Evolutionary conservation across 306 rosid genomes (phyloP).

Genomic region (Sophora flavescens): DNA sequence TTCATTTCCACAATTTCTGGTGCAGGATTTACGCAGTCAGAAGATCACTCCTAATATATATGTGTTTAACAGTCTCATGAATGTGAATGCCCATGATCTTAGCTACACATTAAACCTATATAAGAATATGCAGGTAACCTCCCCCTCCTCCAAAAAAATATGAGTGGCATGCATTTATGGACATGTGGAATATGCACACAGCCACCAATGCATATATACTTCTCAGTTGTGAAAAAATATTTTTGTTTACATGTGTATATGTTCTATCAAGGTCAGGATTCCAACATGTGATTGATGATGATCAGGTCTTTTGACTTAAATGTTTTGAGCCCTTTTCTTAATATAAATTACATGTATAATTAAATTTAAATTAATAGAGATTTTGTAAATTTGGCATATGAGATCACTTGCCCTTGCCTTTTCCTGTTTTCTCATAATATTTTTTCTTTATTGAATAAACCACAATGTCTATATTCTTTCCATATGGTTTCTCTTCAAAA

Average conservation of each 20-base stretch:
- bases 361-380: not conserved
- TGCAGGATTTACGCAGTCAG: conserved; percentile 85
- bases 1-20: conserved; percentile 45
- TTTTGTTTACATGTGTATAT: not conserved
- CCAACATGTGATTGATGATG: conserved; percentile 18
- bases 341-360: conserved; percentile 5
- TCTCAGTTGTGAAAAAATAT: not conserved
- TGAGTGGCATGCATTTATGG: conserved; percentile 1
- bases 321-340: conserved; percentile 11
- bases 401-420: conserved; percentile 24
- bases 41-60: conserved; percentile 85
- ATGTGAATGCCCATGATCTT: conserved; percentile 84
- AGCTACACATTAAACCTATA: conserved; percentile 71
- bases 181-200: not conserved
- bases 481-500: conserved; percentile 32
- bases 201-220: not conserved
- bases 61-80: conserved; percentile 97
- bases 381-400: conserved; percentile 15
- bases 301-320: not conserved
- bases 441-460: conserved; percentile 15
- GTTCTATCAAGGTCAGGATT: conserved; percentile 2
- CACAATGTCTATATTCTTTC: conserved; percentile 7
- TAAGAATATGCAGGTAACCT: conserved; percentile 75
- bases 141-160: not conserved
- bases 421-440: conserved; percentile 29